Evolutionary conservation across 75 land plant genomes (phyloP), one percentile per base, ranked within the genome.

Genomic region (Sequoiadendron giganteum): DNA sequence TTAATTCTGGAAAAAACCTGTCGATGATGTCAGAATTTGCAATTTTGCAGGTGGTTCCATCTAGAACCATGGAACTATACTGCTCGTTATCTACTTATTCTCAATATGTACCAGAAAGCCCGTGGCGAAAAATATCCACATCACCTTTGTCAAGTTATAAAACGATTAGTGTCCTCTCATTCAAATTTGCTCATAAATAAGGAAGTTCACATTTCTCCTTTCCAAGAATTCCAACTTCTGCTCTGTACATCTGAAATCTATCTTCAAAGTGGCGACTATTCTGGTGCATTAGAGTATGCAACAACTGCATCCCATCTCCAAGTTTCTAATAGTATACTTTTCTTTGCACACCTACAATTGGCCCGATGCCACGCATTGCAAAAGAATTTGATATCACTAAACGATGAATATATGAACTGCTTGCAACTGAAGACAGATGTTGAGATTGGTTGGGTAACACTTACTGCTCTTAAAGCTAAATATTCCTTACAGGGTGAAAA

Each of bases 21-120:
- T 81, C 45, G 48, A 81, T 81, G 83, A 81, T 81, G 83, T 43
- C 45, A 82, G 7, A 43, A 43, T 3, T 47, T 43, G 47, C 25
- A 25, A 82, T 47, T 86, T 70, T 73, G 19, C 93, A 96, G 97
- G 89, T 96, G 93, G 93, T 82, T 93, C 75, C 97, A 90, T 89
- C 91, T 85, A 86, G 93, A 95, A 72, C 97, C 97, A 52, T 96
- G 97, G 97, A 96, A 95, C 85, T 88, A 84, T 39, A 91, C 87
- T 78, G 93, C 91, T 40, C 88, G 87, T 36, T 95, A 95, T 86
- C 89, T 95, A 85, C 91, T 96, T 75, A 79, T 93, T 75, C 94
- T 96, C 45, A 89, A 86, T 85, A 25, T 93, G 58, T 30, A 91
- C 2, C 96, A 95, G 86, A 89, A 85, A 87, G 96, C 94, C 38